phyloP scores from a whole-genome alignment of 768 basidiomycete genomes.

The Boletus sp. region DNA sequence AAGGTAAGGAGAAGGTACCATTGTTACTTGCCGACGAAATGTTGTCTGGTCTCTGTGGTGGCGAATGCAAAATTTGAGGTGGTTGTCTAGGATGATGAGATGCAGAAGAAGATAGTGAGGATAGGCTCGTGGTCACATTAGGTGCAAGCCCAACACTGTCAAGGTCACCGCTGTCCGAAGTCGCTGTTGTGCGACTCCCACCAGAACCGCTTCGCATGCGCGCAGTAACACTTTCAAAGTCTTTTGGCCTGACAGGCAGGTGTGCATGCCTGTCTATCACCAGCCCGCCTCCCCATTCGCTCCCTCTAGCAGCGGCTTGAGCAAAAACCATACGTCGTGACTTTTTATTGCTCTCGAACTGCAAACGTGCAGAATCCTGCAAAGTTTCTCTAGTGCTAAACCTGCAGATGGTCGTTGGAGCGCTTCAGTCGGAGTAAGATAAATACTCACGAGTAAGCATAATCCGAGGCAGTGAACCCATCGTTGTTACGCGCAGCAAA shows the following conservation, averaged over 20 bases:
- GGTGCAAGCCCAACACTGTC: conserved; percentile 44
- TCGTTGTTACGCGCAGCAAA: conserved; percentile 83
- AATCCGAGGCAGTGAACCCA: conserved; percentile 90
- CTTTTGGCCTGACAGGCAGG: conserved; percentile 45
- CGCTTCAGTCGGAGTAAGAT: background rate
- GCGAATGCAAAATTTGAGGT: conserved; percentile 40
- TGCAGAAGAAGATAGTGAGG: conserved; percentile 63
- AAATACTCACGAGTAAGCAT: conserved; percentile 58
- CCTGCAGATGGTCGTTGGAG: conserved; percentile 36
- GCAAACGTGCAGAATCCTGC: conserved; percentile 75
- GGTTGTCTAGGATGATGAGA: conserved; percentile 48
- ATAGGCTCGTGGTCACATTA: conserved; percentile 44
- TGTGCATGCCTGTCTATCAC: conserved; percentile 45
- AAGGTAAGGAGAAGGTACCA: conserved; percentile 37
- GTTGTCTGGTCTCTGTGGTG: conserved; percentile 37
- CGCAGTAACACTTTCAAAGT: conserved; percentile 38
- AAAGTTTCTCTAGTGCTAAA: conserved; percentile 73
- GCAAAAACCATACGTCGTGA: conserved; percentile 68
- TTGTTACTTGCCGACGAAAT: conserved; percentile 35
- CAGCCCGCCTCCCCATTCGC: conserved; percentile 52
- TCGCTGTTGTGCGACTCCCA: conserved; percentile 72
- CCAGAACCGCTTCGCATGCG: conserved; percentile 81
- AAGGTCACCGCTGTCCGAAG: conserved; percentile 71
- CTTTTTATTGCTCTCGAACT: conserved; percentile 79
- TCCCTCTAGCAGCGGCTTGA: conserved; percentile 67